phyloP scores from a whole-genome alignment of 73 alveolate species.

The Paramecium octaurelia region DNA sequence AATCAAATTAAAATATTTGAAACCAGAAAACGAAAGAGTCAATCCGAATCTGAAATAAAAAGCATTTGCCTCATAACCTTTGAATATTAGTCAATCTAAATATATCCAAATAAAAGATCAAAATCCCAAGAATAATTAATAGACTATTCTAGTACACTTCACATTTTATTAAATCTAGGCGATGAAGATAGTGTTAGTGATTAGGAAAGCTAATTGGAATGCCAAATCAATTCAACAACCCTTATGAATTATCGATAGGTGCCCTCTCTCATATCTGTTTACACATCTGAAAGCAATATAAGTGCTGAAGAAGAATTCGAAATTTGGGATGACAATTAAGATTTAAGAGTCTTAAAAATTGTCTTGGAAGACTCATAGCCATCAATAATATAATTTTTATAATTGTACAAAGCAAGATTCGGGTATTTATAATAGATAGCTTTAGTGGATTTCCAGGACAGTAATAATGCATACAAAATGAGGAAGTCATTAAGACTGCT shows the following conservation, averaged over 20 bases:
- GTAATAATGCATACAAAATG: background rate
- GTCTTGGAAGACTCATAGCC: background rate
- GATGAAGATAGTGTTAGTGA: background rate
- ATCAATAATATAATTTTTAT: background rate
- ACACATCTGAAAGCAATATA: background rate
- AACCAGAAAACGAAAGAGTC: background rate
- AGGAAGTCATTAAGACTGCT: background rate
- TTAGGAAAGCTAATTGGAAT: background rate
- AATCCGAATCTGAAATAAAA: background rate
- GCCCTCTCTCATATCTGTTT: background rate
- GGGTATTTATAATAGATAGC: background rate
- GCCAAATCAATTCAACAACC: background rate
- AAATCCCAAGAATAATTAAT: background rate
- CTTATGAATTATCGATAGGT: background rate
- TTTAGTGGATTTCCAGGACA: constrained; percentile 38
- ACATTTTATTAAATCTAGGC: background rate
- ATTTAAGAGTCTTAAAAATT: background rate
- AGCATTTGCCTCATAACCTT: background rate
- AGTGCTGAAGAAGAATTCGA: constrained; percentile 27
- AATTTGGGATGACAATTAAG: background rate
- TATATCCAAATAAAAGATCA: background rate
- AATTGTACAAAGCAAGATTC: constrained; percentile 31
- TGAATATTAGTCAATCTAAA: background rate
- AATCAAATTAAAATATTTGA: background rate
- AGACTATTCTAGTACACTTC: background rate